phyloP scores from a whole-genome alignment of 495 filamentous ascomycete genomes.

The Penicillium longicatenatum region DNA sequence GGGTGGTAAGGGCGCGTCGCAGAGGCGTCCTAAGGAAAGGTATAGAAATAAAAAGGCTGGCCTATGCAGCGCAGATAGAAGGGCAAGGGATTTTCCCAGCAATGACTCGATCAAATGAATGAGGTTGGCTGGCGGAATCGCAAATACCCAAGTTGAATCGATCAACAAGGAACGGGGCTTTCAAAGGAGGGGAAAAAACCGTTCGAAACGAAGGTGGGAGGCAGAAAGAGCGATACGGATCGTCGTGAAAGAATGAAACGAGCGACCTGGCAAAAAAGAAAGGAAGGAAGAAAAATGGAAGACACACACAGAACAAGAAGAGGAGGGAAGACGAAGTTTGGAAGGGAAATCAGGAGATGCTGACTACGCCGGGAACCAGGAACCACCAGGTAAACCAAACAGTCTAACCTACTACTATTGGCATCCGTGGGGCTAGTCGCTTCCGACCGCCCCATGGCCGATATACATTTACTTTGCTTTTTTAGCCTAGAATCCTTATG shows the following conservation, averaged over 20 bases:
- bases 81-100: conserved; percentile 16
- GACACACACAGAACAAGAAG: conserved; percentile 29
- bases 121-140: conserved; percentile 15
- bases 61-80: conserved; percentile 44
- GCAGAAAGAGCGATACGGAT: conserved; percentile 32
- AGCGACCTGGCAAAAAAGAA: conserved; percentile 30
- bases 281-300: conserved; percentile 23
- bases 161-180: conserved; percentile 31
- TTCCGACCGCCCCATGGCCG: conserved; percentile 1
- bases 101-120: conserved; percentile 4
- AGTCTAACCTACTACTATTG: neutral
- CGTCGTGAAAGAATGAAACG: conserved; percentile 51
- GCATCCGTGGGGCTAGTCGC: conserved; percentile 9
- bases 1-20: conserved; percentile 43
- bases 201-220: conserved; percentile 32
- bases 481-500: neutral
- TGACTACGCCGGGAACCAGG: conserved; percentile 20
- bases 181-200: conserved; percentile 16
- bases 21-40: conserved; percentile 40
- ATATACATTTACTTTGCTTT: neutral
- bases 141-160: conserved; percentile 32
- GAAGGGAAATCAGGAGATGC: conserved; percentile 35
- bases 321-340: conserved; percentile 30
- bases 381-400: conserved; percentile 2
- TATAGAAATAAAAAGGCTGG: conserved; percentile 38